phyloP scores from a whole-genome alignment of 805 yeast genomes.

The Jamesozyma gamospora region DNA sequence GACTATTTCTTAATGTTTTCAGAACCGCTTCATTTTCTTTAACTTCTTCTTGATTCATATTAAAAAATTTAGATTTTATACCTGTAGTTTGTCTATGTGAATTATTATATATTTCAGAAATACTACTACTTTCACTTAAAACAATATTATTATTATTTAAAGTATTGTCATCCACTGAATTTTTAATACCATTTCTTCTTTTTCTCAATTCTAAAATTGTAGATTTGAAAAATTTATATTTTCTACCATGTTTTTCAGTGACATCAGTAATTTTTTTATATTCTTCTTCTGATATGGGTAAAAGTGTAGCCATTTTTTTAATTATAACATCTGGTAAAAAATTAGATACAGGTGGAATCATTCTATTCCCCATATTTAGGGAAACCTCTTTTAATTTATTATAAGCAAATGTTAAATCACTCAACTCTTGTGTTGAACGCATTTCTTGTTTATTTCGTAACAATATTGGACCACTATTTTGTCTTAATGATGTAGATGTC shows the following conservation, averaged over 20 bases:
- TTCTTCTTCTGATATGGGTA: slow-evolving; percentile 21
- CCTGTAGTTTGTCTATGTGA: slow-evolving; percentile 4
- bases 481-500: neutral
- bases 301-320: slow-evolving; percentile 16
- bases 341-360: slow-evolving; percentile 18
- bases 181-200: slow-evolving; percentile 4
- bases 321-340: slow-evolving; percentile 20
- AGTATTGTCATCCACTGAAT: neutral
- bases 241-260: slow-evolving; percentile 12
- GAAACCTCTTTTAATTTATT: slow-evolving; percentile 19
- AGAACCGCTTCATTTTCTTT: slow-evolving; percentile 15
- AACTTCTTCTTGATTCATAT: slow-evolving; percentile 5
- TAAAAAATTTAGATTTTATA: slow-evolving; percentile 19
- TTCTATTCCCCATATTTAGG: slow-evolving; percentile 11
- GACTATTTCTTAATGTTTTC: slow-evolving; percentile 4
- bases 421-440: slow-evolving; percentile 18
- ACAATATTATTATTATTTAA: slow-evolving; percentile 3
- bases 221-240: slow-evolving; percentile 18
- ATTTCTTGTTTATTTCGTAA: slow-evolving; percentile 6
- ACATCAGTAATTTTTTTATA: slow-evolving; percentile 15
- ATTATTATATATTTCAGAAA: slow-evolving; percentile 6
- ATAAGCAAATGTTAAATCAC: slow-evolving; percentile 17
- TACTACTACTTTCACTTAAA: slow-evolving; percentile 12
- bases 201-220: slow-evolving; percentile 16
- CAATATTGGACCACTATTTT: slow-evolving; percentile 9